Evolutionary conservation across 306 rosid species (phyloP).

Genomic region (Trifolium pratense): DNA sequence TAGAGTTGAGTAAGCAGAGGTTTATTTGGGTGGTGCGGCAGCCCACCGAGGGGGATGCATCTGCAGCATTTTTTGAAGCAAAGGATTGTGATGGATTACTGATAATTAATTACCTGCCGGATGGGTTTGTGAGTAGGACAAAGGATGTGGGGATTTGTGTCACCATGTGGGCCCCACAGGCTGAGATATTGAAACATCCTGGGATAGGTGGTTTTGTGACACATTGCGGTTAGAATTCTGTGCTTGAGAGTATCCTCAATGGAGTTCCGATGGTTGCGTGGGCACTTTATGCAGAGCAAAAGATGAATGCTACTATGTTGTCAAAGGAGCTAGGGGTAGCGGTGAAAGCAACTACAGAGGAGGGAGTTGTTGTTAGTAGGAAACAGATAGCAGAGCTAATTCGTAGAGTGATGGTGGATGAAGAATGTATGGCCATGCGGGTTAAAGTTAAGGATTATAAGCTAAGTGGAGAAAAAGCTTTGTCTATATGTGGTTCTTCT

Average conservation of each 20-base stretch:
- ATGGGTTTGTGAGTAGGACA: constrained; percentile 55
- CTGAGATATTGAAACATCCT: constrained; percentile 50
- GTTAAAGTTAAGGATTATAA: constrained; percentile 34
- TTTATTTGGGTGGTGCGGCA: constrained; percentile 78
- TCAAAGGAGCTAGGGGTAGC: constrained; percentile 60
- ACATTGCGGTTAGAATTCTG: constrained; percentile 60
- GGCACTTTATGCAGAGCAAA: constrained; percentile 78
- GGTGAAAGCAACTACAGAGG: constrained; percentile 11
- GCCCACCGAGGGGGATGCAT: constrained; percentile 29
- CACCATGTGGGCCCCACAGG: constrained; percentile 62
- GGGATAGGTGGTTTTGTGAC: constrained; percentile 58
- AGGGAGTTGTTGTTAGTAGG: constrained; percentile 44
- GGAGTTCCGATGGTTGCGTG: constrained; percentile 69
- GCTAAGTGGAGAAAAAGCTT: constrained; percentile 42
- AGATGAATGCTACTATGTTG: constrained; percentile 55
- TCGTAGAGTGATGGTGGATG: constrained; percentile 54
- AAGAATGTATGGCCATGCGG: constrained; percentile 42
- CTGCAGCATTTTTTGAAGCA: constrained; percentile 41
- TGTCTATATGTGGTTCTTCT: constrained; percentile 47
- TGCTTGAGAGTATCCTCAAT: constrained; percentile 52
- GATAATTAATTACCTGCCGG: constrained; percentile 44
- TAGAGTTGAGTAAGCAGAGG: constrained; percentile 70
- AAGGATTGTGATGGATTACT: neutral
- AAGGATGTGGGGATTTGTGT: constrained; percentile 42
- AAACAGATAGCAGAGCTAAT: constrained; percentile 49